A percentile compares a stretch with the other conserved stretches of the same genome.
Evolutionary conservation across 805 yeast species (phyloP).

Genomic region (Pichia phayaonensis): DNA sequence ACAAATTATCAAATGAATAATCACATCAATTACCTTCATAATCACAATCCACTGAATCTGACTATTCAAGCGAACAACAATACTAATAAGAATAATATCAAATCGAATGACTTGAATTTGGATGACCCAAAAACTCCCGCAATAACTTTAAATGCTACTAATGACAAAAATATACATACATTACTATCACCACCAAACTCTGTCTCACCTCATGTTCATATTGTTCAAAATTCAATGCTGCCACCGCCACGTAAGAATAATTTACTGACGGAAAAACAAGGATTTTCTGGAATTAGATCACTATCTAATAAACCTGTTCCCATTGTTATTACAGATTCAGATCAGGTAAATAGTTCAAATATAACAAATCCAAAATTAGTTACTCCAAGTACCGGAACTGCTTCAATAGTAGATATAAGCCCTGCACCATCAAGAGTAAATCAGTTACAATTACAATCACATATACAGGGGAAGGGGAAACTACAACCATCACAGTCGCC

Average conservation of each 20-base stretch:
- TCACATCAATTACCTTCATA: not conserved
- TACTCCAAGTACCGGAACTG: constrained; percentile 3
- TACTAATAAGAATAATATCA: not conserved
- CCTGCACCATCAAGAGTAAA: not conserved
- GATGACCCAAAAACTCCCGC: constrained; percentile 4
- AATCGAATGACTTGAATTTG: not conserved
- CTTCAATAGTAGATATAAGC: constrained; percentile 1
- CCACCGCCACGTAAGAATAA: constrained; percentile 26
- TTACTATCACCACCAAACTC: constrained; percentile 7
- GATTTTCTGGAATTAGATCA: constrained; percentile 21
- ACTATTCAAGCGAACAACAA: not conserved
- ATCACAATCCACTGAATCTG: not conserved
- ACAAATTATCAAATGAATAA: not conserved
- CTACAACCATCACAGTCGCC: constrained; percentile 6
- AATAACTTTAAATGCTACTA: not conserved
- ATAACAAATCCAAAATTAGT: not conserved
- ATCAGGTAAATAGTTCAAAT: not conserved
- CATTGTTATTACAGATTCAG: constrained; percentile 19
- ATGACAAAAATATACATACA: not conserved
- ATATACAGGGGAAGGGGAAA: not conserved
- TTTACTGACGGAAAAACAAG: constrained; percentile 7
- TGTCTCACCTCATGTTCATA: constrained; percentile 5
- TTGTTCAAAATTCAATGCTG: constrained; percentile 15
- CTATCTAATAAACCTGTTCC: constrained; percentile 26
- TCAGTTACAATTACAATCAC: not conserved